phyloP scores from a whole-genome alignment of 1,284 basidiomycete genomes.

The Puccinia hordei region DNA sequence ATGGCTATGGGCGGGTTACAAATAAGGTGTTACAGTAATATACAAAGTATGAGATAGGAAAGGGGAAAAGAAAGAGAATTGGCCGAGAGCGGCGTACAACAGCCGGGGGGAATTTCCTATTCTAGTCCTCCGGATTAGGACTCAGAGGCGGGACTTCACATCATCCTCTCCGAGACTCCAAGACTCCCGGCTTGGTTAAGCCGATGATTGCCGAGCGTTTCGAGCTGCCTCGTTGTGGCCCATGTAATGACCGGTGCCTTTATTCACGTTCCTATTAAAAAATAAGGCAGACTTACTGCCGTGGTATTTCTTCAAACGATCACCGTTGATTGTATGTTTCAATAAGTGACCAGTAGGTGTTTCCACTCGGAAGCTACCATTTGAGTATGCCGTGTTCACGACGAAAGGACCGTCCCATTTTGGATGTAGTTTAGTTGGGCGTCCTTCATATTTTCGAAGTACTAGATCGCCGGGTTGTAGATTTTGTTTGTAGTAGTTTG shows the following conservation, averaged over 20 bases:
- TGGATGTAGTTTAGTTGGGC: conserved; percentile 5
- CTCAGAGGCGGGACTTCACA: too few species aligned
- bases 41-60: too few species aligned
- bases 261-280: too few species aligned
- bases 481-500: neutral
- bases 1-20: too few species aligned
- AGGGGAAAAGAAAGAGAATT: neutral
- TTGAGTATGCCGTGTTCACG: neutral
- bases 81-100: neutral
- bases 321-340: neutral
- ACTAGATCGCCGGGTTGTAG: neutral
- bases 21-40: too few species aligned
- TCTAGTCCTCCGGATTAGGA: too few species aligned
- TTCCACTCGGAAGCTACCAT: conserved; percentile 19
- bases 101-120: too few species aligned
- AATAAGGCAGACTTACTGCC: neutral
- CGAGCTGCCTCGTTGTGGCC: too few species aligned
- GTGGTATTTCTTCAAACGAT: neutral
- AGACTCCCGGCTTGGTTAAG: neutral
- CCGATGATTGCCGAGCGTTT: too few species aligned
- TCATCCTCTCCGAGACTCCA: neutral
- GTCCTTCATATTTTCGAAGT: neutral
- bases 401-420: conserved; percentile 25
- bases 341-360: neutral
- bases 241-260: too few species aligned